Percentiles rank a stretch among this genome's conserved stretches.
These are phyloP conservation scores for Trypanosoma caninum DNA, from an alignment of 208 protist species.

Conservation along the genomic window DNA sequence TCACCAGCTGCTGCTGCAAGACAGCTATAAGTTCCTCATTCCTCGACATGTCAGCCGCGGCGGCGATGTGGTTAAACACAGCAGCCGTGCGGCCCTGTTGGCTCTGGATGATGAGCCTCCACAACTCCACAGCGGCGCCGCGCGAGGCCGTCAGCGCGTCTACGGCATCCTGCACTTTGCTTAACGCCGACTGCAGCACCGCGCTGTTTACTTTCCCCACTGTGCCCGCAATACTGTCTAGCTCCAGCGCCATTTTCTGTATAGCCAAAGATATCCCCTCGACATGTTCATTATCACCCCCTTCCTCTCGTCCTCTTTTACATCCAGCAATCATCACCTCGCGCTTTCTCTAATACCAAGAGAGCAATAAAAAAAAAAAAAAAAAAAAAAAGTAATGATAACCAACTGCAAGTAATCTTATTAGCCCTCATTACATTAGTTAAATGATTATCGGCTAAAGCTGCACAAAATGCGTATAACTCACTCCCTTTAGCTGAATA, in stretches of 20 bases:
- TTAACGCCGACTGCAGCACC: constrained; percentile 22
- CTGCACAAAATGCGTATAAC: too few relatives aligned
- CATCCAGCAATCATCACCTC: constrained; percentile 13
- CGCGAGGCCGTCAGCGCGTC: constrained; percentile 22
- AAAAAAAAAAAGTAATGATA: not conserved
- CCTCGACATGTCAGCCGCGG: not conserved
- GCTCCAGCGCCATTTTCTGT: constrained; percentile 14
- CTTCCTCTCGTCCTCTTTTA: constrained; percentile 15
- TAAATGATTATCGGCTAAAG: too few relatives aligned
- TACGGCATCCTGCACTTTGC: constrained; percentile 27
- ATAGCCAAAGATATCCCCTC: constrained; percentile 12
- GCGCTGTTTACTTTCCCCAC: constrained; percentile 27
- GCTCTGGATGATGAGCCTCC: constrained; percentile 15
- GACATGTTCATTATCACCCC: constrained; percentile 1
- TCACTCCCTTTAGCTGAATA: too few relatives aligned
- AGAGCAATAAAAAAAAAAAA: not conserved
- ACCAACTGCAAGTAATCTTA: too few relatives aligned
- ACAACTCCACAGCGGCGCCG: not conserved
- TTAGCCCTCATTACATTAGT: too few relatives aligned
- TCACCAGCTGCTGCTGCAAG: constrained; percentile 26
- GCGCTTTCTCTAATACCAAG: not conserved
- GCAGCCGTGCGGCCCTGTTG: constrained; percentile 1
- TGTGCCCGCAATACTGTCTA: constrained; percentile 19
- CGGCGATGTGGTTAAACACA: constrained; percentile 1
- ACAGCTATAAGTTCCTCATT: not conserved